These are phyloP conservation scores for Eimeria sp. DNA, from an alignment of 169 alveolate species.

Conservation along the genomic window DNA sequence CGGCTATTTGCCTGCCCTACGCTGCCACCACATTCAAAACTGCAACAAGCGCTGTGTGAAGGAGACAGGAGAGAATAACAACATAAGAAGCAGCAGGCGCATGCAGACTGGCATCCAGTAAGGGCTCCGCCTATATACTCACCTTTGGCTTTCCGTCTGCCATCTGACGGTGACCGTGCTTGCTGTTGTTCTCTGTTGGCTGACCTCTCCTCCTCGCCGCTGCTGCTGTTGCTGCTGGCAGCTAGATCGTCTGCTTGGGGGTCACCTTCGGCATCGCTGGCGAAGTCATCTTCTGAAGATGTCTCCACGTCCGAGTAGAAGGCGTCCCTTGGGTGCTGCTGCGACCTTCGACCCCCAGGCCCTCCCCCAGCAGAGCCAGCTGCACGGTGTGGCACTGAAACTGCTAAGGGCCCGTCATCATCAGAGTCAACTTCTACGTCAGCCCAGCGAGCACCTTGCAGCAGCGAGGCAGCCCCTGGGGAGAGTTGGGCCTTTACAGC, in stretches of 20 bases:
- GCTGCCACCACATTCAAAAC: background rate
- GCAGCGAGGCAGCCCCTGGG: slow-evolving; percentile 52
- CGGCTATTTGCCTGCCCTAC: background rate
- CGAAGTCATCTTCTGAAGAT: slow-evolving; percentile 48
- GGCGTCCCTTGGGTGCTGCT: slow-evolving; percentile 67
- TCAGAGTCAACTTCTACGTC: slow-evolving; percentile 63
- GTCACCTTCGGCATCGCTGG: slow-evolving; percentile 24
- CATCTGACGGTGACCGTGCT: slow-evolving; percentile 25
- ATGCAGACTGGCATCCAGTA: background rate
- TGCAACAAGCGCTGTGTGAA: background rate
- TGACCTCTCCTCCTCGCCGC: slow-evolving; percentile 3
- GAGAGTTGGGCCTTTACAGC: slow-evolving; percentile 53
- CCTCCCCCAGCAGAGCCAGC: slow-evolving; percentile 25
- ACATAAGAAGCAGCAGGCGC: background rate
- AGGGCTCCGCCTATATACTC: background rate
- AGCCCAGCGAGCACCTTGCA: slow-evolving; percentile 71
- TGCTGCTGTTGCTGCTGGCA: slow-evolving; percentile 61
- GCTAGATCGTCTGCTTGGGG: slow-evolving; percentile 27
- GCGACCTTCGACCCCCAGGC: slow-evolving; percentile 6
- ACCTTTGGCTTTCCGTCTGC: slow-evolving; percentile 54
- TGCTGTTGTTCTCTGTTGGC: slow-evolving; percentile 48
- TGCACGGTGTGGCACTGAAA: background rate
- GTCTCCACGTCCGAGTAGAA: slow-evolving; percentile 57
- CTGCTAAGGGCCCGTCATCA: slow-evolving; percentile 23
- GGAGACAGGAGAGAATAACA: background rate